phyloP scores from a whole-genome alignment of 1,284 basidiomycete species.

The Cryptococcus sp. region DNA sequence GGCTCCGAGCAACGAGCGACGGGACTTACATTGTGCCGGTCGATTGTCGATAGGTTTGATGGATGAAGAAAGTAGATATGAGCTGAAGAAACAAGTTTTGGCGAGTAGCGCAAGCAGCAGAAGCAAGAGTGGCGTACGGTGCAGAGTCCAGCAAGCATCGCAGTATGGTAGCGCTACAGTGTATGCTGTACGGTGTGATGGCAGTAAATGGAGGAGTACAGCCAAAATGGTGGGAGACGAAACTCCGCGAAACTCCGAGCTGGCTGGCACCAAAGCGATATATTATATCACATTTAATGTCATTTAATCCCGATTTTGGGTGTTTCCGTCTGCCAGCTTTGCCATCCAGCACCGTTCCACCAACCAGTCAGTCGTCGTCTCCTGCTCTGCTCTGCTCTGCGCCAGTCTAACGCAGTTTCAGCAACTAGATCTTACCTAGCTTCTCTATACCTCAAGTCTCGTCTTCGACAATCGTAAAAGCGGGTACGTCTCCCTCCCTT shows the following conservation, averaged over 20 bases:
- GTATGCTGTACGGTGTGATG: background rate
- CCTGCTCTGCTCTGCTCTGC: background rate
- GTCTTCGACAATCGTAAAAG: slow-evolving; percentile 14
- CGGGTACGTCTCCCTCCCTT: slow-evolving; percentile 9
- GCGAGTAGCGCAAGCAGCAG: too few relatives aligned
- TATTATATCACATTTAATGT: slow-evolving; percentile 1
- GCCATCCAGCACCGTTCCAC: background rate
- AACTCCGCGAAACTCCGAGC: slow-evolving; percentile 44
- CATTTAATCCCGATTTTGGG: slow-evolving; percentile 5
- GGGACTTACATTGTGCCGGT: slow-evolving; percentile 35
- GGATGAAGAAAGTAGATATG: slow-evolving; percentile 18
- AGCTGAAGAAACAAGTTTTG: background rate
- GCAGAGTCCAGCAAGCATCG: too few relatives aligned
- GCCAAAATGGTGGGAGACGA: slow-evolving; percentile 6
- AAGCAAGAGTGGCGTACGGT: too few relatives aligned
- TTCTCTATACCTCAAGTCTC: slow-evolving; percentile 18
- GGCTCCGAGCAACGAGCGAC: background rate
- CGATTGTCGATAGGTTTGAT: slow-evolving; percentile 20
- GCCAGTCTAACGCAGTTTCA: background rate
- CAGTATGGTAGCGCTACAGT: too few relatives aligned
- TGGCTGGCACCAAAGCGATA: background rate
- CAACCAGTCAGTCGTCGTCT: too few relatives aligned
- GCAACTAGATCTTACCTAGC: background rate
- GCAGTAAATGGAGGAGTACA: too few relatives aligned
- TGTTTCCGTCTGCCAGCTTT: background rate